phyloP scores from a whole-genome alignment of 192 early-diverging fungal species.

The Ambispora gerdemannii region DNA sequence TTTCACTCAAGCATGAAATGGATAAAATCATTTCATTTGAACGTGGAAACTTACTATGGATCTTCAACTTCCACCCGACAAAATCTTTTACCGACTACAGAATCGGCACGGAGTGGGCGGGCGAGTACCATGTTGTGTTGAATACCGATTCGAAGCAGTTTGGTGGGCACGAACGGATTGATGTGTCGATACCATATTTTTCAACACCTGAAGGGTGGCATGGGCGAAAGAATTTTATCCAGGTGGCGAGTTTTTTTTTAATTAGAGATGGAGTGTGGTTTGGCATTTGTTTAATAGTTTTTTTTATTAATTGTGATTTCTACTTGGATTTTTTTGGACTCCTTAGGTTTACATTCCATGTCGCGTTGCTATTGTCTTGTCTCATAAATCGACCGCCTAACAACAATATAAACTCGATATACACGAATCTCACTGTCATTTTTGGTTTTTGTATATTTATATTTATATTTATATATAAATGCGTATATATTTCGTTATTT shows the following conservation, averaged over 20 bases:
- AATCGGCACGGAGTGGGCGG: slow-evolving; percentile 68
- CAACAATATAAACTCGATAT: no score
- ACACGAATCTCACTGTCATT: no score
- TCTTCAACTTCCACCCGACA: slow-evolving; percentile 94
- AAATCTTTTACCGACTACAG: slow-evolving; percentile 85
- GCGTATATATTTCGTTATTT: no score
- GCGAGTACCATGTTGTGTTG: slow-evolving; percentile 72
- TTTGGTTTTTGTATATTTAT: no score
- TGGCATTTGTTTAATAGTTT: neutral
- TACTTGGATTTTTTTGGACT: no score
- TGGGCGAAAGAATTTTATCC: slow-evolving; percentile 70
- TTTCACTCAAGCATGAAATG: slow-evolving; percentile 84
- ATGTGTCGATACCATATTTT: slow-evolving; percentile 57
- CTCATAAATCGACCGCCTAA: no score
- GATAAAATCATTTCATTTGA: slow-evolving; percentile 95
- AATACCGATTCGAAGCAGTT: slow-evolving; percentile 75
- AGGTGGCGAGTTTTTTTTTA: slow-evolving; percentile 40
- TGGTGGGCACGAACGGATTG: slow-evolving; percentile 78
- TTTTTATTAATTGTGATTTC: no score
- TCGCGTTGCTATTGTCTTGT: slow-evolving; percentile 66
- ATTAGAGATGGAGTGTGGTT: neutral
- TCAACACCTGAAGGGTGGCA: slow-evolving; percentile 74
- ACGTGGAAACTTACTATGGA: slow-evolving; percentile 81
- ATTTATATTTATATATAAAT: no score
- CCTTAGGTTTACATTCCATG: slow-evolving; percentile 68